These are phyloP conservation scores for rapeseed (Brassica napus) DNA, from an alignment of 345 rosid species.

Conservation along the genomic window Da-Ae NC_063436.1:13785501-13786000, in stretches of 20 bases:
- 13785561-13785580: slow-evolving; percentile 95
- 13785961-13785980: slow-evolving; percentile 80
- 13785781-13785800: slow-evolving; percentile 82
- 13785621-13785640: slow-evolving; percentile 74
- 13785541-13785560: slow-evolving; percentile 97
- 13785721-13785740: slow-evolving; percentile 67
- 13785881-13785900: slow-evolving; percentile 35
- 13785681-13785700: slow-evolving; percentile 49
- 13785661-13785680: slow-evolving; percentile 60
- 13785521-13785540: slow-evolving; percentile 85
- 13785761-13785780: slow-evolving; percentile 70
- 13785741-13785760: slow-evolving; percentile 77
- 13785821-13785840: background rate
- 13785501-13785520: slow-evolving; percentile 89
- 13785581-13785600: slow-evolving; percentile 96
- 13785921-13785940: slow-evolving; percentile 31
- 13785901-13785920: slow-evolving; percentile 14
- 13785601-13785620: slow-evolving; percentile 97
- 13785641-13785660: slow-evolving; percentile 78
- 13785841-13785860: background rate
- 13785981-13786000: slow-evolving; percentile 45
- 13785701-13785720: slow-evolving; percentile 53
- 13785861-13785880: slow-evolving; percentile 41
- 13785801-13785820: slow-evolving; percentile 64
- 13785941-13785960: slow-evolving; percentile 50